Percentiles rank a stretch among this genome's conserved stretches.
Evolutionary conservation across 371 early-diverging fungal genomes (phyloP).

Genomic region (Dinochytrium kinnereticum): DNA sequence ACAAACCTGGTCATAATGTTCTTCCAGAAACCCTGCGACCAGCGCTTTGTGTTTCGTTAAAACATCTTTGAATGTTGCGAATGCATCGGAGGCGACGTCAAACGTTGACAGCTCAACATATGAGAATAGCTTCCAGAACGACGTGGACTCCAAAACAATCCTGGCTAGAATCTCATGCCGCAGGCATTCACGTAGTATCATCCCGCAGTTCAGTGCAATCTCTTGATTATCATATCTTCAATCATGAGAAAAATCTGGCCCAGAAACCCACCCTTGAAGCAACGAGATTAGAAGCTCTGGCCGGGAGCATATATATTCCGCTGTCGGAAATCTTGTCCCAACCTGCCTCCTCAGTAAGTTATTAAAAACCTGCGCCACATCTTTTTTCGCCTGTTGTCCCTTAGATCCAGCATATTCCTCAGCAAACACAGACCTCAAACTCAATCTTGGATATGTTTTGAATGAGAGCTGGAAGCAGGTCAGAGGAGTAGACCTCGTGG

Average conservation of each 20-base stretch:
- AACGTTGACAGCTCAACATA: constrained; percentile 96
- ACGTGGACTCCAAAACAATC: constrained; percentile 78
- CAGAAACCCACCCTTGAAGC: constrained; percentile 73
- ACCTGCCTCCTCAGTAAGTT: constrained; percentile 93
- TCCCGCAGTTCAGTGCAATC: constrained; percentile 95
- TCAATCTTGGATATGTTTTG: constrained; percentile 87
- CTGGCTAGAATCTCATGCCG: constrained; percentile 92
- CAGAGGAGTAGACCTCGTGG: constrained; percentile 91
- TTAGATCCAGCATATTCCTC: no score
- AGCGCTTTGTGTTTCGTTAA: constrained; percentile 91
- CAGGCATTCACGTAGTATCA: constrained; percentile 94
- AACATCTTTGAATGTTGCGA: constrained; percentile 97
- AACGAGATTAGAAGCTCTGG: constrained; percentile 78
- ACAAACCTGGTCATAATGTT: constrained; percentile 83
- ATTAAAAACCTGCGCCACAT: constrained; percentile 96
- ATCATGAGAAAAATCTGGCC: constrained; percentile 13
- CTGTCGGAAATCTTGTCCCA: constrained; percentile 93
- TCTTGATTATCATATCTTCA: constrained; percentile 90
- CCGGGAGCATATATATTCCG: constrained; percentile 87
- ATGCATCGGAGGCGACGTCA: constrained; percentile 97
- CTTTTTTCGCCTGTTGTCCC: constrained; percentile 91
- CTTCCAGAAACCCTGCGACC: constrained; percentile 87
- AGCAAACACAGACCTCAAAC: constrained; percentile 74
- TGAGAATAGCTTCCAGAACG: constrained; percentile 90
- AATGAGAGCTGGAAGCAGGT: constrained; percentile 83